Conservation (phyloP, 495 filamentous ascomycete genomes). For the Trichoderma asperelloides region DNA sequence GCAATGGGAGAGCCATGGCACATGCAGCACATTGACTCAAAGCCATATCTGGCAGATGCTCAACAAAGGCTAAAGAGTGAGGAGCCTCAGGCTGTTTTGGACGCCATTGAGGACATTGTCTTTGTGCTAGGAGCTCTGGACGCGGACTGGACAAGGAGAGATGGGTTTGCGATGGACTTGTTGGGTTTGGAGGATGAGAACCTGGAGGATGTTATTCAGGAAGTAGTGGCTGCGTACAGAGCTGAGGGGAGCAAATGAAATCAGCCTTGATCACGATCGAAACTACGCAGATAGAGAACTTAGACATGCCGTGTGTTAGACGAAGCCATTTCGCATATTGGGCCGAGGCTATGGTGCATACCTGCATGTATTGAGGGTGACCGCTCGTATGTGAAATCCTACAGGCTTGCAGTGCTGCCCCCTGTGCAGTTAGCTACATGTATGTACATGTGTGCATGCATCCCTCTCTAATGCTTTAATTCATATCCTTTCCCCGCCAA, state of each 20-base stretch:
- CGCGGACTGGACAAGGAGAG: conserved; percentile 20
- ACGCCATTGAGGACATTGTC: conserved; percentile 21
- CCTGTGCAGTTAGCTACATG: not conserved
- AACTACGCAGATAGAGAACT: no score
- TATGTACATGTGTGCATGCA: not conserved
- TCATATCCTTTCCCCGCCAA: no score
- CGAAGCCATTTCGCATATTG: no score
- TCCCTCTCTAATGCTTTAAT: not conserved
- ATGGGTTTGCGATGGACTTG: conserved; percentile 21
- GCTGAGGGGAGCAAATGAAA: not conserved
- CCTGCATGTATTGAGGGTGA: not conserved
- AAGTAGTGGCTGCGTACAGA: conserved; percentile 9
- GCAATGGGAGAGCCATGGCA: conserved; percentile 23
- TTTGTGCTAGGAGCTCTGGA: conserved; percentile 22
- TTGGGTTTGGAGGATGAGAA: conserved; percentile 22
- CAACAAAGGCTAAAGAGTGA: conserved; percentile 12
- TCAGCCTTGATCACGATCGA: not conserved
- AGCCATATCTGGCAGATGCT: conserved; percentile 13
- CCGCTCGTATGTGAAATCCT: not conserved
- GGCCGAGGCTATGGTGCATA: no score
- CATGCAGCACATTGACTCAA: conserved; percentile 11
- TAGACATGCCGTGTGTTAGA: no score
- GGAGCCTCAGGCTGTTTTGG: conserved; percentile 14
- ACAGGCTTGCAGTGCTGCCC: not conserved
- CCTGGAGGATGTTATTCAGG: conserved; percentile 18